phyloP scores from a whole-genome alignment of 345 rosid genomes.

The Erucastrum elatum region DNA sequence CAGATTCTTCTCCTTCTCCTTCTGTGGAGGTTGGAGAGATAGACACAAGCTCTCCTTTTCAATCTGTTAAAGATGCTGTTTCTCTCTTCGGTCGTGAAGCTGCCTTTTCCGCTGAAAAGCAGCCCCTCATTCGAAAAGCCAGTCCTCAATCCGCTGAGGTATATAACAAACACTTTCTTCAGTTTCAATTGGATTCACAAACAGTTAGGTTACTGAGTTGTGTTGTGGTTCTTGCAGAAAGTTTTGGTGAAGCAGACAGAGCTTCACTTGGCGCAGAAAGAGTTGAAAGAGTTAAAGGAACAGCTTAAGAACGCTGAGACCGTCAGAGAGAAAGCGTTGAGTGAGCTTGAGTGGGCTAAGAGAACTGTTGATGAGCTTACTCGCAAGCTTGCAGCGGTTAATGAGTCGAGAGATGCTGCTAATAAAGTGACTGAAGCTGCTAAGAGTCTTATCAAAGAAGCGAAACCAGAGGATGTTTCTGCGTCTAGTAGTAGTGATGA shows the following conservation, averaged over 20 bases:
- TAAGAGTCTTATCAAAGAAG: conserved; percentile 56
- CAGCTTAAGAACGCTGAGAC: conserved; percentile 76
- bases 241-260: conserved; percentile 79
- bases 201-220: neutral
- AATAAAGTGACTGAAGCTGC: conserved; percentile 68
- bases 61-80: conserved; percentile 95
- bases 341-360: conserved; percentile 75
- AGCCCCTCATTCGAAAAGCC: conserved; percentile 60
- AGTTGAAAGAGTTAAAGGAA: conserved; percentile 71
- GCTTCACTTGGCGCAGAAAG: conserved; percentile 81
- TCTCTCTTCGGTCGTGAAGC: conserved; percentile 78
- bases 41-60: conserved; percentile 96
- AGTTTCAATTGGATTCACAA: neutral
- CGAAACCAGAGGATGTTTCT: conserved; percentile 44
- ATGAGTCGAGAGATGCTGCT: conserved; percentile 63
- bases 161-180: conserved; percentile 6
- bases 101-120: conserved; percentile 78
- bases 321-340: conserved; percentile 67
- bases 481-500: conserved; percentile 46
- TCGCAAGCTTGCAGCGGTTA: conserved; percentile 54
- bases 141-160: conserved; percentile 85
- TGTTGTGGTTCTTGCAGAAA: conserved; percentile 52
- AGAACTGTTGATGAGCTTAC: conserved; percentile 66
- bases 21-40: conserved; percentile 87
- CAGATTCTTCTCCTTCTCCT: conserved; percentile 59